phyloP scores from a whole-genome alignment of 768 basidiomycete species.

The Kwoniella dejecticola region DNA sequence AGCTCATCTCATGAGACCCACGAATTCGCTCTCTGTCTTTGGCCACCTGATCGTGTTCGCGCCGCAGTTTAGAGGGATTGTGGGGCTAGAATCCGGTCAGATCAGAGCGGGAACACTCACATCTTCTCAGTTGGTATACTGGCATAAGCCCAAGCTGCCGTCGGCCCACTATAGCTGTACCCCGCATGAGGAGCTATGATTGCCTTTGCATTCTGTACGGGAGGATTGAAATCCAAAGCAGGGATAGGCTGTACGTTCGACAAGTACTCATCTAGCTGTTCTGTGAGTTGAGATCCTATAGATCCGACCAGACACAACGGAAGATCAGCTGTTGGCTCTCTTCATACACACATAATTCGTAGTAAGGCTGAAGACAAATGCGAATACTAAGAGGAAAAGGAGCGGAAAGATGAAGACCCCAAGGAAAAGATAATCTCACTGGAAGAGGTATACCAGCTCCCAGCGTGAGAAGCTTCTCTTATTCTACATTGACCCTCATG shows the following conservation, averaged over 20 bases:
- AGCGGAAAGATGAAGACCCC: too few species aligned
- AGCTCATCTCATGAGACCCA: too few species aligned
- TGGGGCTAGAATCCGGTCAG: too few species aligned
- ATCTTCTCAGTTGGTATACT: constrained; percentile 77
- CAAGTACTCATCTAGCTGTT: constrained; percentile 69
- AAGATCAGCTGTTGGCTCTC: too few species aligned
- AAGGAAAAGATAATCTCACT: constrained; percentile 57
- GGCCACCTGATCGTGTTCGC: background rate
- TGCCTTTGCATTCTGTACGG: constrained; percentile 74
- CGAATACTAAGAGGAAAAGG: too few species aligned
- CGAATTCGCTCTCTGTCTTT: background rate
- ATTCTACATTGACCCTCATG: constrained; percentile 6
- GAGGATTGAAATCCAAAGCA: constrained; percentile 63
- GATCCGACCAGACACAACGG: too few species aligned
- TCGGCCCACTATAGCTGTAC: constrained; percentile 87
- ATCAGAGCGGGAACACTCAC: constrained; percentile 60
- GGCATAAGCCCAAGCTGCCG: constrained; percentile 96
- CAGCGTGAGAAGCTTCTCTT: constrained; percentile 73
- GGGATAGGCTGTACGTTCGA: constrained; percentile 61
- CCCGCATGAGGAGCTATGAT: constrained; percentile 99
- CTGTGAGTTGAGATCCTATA: constrained; percentile 64
- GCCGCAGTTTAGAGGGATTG: too few species aligned
- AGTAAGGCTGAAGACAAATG: too few species aligned
- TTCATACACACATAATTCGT: too few species aligned
- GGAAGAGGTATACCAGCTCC: constrained; percentile 81